These are phyloP conservation scores for Yamagishiella unicocca DNA, from an alignment of 139 green algal species.

Conservation along the genomic window DNA sequence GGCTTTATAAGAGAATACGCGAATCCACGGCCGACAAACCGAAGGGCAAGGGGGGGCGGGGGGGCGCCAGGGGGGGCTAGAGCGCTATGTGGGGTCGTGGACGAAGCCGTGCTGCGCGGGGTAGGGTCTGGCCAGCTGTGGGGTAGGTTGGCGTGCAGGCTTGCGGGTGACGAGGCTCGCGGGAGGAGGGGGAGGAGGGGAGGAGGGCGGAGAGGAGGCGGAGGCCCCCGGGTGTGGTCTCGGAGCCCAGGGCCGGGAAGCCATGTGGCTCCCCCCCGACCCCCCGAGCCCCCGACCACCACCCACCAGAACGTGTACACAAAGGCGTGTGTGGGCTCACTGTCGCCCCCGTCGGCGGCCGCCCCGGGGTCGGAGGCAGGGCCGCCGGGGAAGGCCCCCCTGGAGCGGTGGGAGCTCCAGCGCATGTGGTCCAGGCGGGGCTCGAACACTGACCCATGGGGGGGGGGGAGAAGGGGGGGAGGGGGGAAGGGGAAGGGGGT, in stretches of 20 bases:
- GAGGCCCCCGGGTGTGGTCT: no score
- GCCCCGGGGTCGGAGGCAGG: neutral
- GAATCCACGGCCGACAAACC: no score
- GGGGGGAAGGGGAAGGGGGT: neutral
- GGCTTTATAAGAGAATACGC: no score
- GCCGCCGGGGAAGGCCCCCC: neutral
- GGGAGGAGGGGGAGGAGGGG: no score
- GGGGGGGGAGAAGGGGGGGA: neutral
- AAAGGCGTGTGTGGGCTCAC: neutral
- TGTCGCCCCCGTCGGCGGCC: neutral
- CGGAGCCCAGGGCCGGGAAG: no score
- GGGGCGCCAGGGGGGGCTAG: neutral
- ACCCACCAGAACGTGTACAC: conserved; percentile 46
- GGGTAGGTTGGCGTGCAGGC: no score
- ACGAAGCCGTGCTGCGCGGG: no score
- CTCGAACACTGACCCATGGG: conserved; percentile 12
- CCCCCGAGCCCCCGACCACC: neutral
- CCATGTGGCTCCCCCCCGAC: no score
- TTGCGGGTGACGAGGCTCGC: no score
- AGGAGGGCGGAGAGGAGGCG: no score
- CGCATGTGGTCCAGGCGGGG: conserved; percentile 25
- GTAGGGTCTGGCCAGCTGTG: no score
- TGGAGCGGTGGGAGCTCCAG: neutral
- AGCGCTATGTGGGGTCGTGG: neutral
- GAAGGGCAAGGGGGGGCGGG: no score